Conservation (phyloP, 2,329 filamentous ascomycete genomes). For the Ascochyta fabae region DNA sequence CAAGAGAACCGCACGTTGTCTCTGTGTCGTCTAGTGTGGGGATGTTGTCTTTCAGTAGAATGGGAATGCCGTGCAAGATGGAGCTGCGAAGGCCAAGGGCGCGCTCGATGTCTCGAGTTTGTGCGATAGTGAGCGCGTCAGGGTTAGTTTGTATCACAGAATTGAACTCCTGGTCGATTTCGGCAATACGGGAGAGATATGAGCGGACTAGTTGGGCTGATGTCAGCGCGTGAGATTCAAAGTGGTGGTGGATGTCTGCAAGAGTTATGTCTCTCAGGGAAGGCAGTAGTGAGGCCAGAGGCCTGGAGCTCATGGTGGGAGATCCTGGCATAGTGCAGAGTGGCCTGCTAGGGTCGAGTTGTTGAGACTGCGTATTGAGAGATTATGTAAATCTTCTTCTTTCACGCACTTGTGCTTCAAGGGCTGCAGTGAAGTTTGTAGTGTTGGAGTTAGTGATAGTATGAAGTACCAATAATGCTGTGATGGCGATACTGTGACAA, state of each 20-base stretch:
- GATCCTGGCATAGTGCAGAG: background rate
- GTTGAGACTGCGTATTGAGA: background rate
- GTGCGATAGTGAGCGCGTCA: conserved; percentile 54
- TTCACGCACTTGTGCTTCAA: background rate
- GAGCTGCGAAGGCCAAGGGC: conserved; percentile 54
- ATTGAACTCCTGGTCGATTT: conserved; percentile 62
- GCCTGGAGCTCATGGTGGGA: background rate
- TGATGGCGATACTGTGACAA: background rate
- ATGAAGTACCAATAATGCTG: background rate
- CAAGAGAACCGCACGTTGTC: conserved; percentile 62
- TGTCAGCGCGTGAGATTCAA: conserved; percentile 48
- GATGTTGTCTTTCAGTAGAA: conserved; percentile 69
- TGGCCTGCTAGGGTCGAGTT: background rate
- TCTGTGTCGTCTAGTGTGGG: conserved; percentile 50
- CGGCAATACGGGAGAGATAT: conserved; percentile 62
- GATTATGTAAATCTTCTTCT: background rate
- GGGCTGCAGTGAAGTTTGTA: background rate
- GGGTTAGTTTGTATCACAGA: conserved; percentile 61
- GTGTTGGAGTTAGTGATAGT: background rate
- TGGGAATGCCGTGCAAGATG: conserved; percentile 64
- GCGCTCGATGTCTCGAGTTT: conserved; percentile 55
- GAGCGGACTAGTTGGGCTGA: conserved; percentile 60
- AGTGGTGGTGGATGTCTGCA: background rate
- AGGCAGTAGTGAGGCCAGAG: background rate
- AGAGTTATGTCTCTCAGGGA: conserved; percentile 2